phyloP scores from a whole-genome alignment of 495 filamentous ascomycete species.

The Chlorociboria aeruginascens region DNA sequence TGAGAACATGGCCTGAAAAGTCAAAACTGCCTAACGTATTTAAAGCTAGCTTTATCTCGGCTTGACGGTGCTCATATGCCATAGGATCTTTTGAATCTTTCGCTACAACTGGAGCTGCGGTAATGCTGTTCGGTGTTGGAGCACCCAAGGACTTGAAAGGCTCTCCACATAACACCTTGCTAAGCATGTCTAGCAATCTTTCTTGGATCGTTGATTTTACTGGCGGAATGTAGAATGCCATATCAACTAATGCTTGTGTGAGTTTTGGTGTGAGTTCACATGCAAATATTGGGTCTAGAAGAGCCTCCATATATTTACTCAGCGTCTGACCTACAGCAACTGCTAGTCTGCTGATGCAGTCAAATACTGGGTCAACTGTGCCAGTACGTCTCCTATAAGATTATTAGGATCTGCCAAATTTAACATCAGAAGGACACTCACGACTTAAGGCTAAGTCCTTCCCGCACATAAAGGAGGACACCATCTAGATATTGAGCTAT shows the following conservation, averaged over 20 bases:
- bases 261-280: slow-evolving; percentile 87
- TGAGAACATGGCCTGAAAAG: slow-evolving; percentile 83
- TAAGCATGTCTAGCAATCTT: slow-evolving; percentile 85
- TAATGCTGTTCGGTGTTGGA: slow-evolving; percentile 49
- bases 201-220: slow-evolving; percentile 89
- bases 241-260: slow-evolving; percentile 89
- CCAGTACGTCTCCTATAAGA: slow-evolving; percentile 47
- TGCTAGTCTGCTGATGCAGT: slow-evolving; percentile 93
- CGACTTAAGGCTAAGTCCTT: slow-evolving; percentile 72
- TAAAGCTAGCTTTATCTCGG: slow-evolving; percentile 82
- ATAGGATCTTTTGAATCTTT: slow-evolving; percentile 75
- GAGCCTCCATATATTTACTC: slow-evolving; percentile 93
- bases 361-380: slow-evolving; percentile 84
- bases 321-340: slow-evolving; percentile 90
- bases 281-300: slow-evolving; percentile 92
- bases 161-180: slow-evolving; percentile 81
- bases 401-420: slow-evolving; percentile 1
- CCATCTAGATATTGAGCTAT: slow-evolving; percentile 94
- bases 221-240: slow-evolving; percentile 97
- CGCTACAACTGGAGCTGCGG: slow-evolving; percentile 65
- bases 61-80: slow-evolving; percentile 60
- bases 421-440: slow-evolving; percentile 2
- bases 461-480: slow-evolving; percentile 82
- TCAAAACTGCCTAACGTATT: slow-evolving; percentile 95
- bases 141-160: slow-evolving; percentile 87